Percentiles rank a stretch among this genome's conserved stretches.
phyloP scores from a whole-genome alignment of 179 eudicot species.

The Heliamphora pulchella region DNA sequence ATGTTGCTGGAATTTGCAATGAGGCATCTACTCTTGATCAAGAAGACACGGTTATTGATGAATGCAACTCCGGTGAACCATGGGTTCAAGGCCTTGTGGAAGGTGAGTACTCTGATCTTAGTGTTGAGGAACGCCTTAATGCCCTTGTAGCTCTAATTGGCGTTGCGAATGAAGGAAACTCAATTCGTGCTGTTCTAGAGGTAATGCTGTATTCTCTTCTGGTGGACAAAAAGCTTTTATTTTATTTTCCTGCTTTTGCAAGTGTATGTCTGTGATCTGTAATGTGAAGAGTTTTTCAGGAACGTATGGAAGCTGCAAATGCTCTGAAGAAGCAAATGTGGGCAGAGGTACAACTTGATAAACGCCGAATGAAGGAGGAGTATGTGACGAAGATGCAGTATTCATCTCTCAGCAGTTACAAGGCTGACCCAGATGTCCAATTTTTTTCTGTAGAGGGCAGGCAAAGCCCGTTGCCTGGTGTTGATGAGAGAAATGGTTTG shows the following conservation, averaged over 20 bases:
- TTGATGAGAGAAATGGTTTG: slow-evolving; percentile 26
- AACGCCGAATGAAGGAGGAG: slow-evolving; percentile 82
- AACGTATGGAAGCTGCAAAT: slow-evolving; percentile 86
- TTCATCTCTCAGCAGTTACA: slow-evolving; percentile 33
- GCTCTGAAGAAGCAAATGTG: slow-evolving; percentile 96
- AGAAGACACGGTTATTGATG: slow-evolving; percentile 81
- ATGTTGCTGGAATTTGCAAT: slow-evolving; percentile 22
- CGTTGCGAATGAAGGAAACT: slow-evolving; percentile 84
- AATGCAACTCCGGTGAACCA: slow-evolving; percentile 69
- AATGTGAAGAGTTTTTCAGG: slow-evolving; percentile 39
- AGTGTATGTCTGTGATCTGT: slow-evolving; percentile 15
- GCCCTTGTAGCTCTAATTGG: slow-evolving; percentile 85
- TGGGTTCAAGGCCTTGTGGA: slow-evolving; percentile 98
- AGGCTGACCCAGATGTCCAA: slow-evolving; percentile 25
- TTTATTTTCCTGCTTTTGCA: background rate
- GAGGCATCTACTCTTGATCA: slow-evolving; percentile 35
- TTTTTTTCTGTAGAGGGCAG: slow-evolving; percentile 37
- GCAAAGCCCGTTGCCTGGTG: slow-evolving; percentile 40
- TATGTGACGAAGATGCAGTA: slow-evolving; percentile 43
- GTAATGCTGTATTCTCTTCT: slow-evolving; percentile 24
- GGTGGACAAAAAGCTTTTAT: background rate
- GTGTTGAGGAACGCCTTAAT: slow-evolving; percentile 84
- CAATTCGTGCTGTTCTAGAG: slow-evolving; percentile 74
- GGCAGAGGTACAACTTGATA: slow-evolving; percentile 94
- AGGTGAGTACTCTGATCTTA: slow-evolving; percentile 81